These are phyloP conservation scores for Gynochthodes officinalis DNA, from an alignment of 257 asterid species.

Conservation along the genomic window DNA sequence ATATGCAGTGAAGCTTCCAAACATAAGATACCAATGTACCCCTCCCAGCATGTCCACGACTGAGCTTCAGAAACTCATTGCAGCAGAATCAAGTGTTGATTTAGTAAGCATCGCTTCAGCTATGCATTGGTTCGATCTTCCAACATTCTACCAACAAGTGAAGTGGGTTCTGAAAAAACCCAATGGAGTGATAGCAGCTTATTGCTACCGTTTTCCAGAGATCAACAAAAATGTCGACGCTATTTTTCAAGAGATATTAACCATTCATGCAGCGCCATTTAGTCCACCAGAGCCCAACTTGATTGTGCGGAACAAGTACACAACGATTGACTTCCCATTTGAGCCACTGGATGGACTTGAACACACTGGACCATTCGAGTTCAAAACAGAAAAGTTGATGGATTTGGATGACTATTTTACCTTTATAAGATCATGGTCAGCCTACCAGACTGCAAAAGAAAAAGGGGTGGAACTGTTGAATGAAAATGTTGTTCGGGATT, in stretches of 20 bases:
- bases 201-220: conserved; percentile 58
- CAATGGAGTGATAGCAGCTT: conserved; percentile 63
- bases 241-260: conserved; percentile 25
- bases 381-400: conserved; percentile 45
- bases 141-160: conserved; percentile 54
- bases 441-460: conserved; percentile 61
- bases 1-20: conserved; percentile 49
- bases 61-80: conserved; percentile 38
- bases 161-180: conserved; percentile 59
- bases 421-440: conserved; percentile 67
- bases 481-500: conserved; percentile 37
- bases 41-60: conserved; percentile 45
- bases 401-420: conserved; percentile 51
- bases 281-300: conserved; percentile 19
- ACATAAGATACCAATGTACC: conserved; percentile 54
- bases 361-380: conserved; percentile 53
- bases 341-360: conserved; percentile 52
- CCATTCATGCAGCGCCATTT: conserved; percentile 24
- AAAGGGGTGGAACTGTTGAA: conserved; percentile 65
- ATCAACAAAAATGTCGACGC: conserved; percentile 41
- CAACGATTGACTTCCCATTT: conserved; percentile 58
- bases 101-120: conserved; percentile 60
- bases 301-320: conserved; percentile 46
- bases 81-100: conserved; percentile 42
- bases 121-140: conserved; percentile 73